Evolutionary conservation across 306 rosid species (phyloP), one percentile per base, ranked within the genome.

Genomic region (Prinsepia uniflora): DNA sequence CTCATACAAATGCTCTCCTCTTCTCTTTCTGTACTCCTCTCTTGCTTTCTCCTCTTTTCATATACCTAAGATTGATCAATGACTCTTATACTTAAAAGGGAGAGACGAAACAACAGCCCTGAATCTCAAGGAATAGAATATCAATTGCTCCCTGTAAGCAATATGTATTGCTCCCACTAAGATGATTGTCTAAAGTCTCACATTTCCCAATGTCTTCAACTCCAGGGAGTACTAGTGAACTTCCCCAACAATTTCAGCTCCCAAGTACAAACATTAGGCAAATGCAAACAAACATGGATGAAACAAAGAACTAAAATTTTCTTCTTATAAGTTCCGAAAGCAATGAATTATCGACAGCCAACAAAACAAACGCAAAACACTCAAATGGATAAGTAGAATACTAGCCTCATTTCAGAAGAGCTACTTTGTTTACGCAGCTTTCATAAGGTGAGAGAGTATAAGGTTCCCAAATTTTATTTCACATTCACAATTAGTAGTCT

Each of bases 21-120:
- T 36, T 34, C 24, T n/a, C 43, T 58, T 58, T 34, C 63, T 15
- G 17, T 14, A 40, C 43, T 15, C 20, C 63, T 14, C 65, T 30
- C 10, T 58, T 15, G 20, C 20, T 14, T 60, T 60, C 65, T 60
- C 65, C 65, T 39, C 46, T 60, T 60, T 60, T 39, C 18, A 58
- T 30, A 30, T 30, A 30, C 36, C 36, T 30, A 30, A 30, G 3
- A 30, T 30, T 30, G 36, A 3, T 30, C 36, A 30, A 24, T 58
- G 63, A 58, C 42, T 30, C 30, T 30, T 10, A 55, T 30, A n/a
- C 9, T 30, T 24, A 5, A 13, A 58, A 58, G 7, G 42, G 39
- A 58, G 18, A 30, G n/a, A 24, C 0, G 42, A 58, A 30, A 58
- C 63, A 58, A 13, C 14, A 58, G 42, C 30, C 7, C 18, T 24